Percentiles rank a stretch among this genome's conserved stretches.
phyloP scores from a whole-genome alignment of 2,329 filamentous ascomycete species.

The Penicillium fuscoglaucum region DNA sequence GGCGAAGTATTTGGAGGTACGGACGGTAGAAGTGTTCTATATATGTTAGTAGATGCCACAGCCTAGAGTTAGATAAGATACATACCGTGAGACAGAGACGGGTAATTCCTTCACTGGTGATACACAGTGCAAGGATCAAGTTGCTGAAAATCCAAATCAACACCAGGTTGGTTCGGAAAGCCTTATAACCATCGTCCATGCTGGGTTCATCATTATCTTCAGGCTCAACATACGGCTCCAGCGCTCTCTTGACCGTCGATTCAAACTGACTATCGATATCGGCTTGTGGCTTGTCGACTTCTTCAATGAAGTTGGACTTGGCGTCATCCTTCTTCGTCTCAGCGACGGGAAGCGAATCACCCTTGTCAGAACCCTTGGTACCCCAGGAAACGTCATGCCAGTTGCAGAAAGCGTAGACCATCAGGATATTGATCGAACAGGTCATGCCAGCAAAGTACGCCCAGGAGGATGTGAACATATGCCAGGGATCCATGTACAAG shows the following conservation, averaged over 20 bases:
- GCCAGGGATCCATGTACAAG: constrained; percentile 95
- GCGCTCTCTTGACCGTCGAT: constrained; percentile 85
- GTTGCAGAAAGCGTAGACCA: constrained; percentile 98
- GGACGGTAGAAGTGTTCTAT: constrained; percentile 63
- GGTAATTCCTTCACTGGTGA: constrained; percentile 82
- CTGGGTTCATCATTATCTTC: constrained; percentile 78
- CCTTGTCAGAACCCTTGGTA: constrained; percentile 96
- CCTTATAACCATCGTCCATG: constrained; percentile 95
- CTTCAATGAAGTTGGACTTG: constrained; percentile 82
- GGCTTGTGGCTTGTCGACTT: constrained; percentile 91
- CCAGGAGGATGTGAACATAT: constrained; percentile 98
- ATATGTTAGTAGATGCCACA: not conserved
- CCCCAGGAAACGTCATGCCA: constrained; percentile 99
- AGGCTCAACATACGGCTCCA: constrained; percentile 74
- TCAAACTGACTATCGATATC: constrained; percentile 98
- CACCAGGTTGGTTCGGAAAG: constrained; percentile 92
- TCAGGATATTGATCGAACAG: constrained; percentile 97
- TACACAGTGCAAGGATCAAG: constrained; percentile 74
- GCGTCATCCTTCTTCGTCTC: constrained; percentile 84
- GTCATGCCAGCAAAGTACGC: constrained; percentile 89
- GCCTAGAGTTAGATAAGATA: constrained; percentile 27
- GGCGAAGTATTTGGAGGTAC: constrained; percentile 88
- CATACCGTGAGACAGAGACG: constrained; percentile 80
- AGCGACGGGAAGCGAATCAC: constrained; percentile 83
- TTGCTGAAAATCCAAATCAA: constrained; percentile 94